Percentiles rank a stretch among this genome's conserved stretches.
These are phyloP conservation scores for Aphanomyces invadans DNA, from an alignment of 352 stramenopile species.

Conservation along the genomic window DNA sequence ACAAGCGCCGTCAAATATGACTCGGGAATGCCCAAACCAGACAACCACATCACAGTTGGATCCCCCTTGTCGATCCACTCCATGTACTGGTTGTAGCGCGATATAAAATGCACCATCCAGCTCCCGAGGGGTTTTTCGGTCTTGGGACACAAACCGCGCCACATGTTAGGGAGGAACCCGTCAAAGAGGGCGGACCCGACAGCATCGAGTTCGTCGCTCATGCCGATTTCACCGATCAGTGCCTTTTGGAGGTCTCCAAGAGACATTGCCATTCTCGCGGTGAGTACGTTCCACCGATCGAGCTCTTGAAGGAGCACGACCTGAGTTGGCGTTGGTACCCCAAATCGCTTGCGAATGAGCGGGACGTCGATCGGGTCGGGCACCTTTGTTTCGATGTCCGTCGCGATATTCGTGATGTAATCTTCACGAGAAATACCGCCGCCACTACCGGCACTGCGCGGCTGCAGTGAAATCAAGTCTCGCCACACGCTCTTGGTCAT, in stretches of 20 bases:
- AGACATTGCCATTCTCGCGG: conserved; percentile 71
- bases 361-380: conserved; percentile 81
- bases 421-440: conserved; percentile 87
- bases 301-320: conserved; percentile 93
- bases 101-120: conserved; percentile 93
- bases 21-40: conserved; percentile 91
- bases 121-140: conserved; percentile 93
- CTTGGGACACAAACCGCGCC: conserved; percentile 83
- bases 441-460: conserved; percentile 63
- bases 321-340: conserved; percentile 79
- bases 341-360: conserved; percentile 75
- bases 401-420: conserved; percentile 84
- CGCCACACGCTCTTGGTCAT: conserved; percentile 92
- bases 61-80: conserved; percentile 86
- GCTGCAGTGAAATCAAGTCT: conserved; percentile 90
- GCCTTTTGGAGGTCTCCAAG: conserved; percentile 88
- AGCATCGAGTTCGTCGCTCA: conserved; percentile 92
- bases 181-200: conserved; percentile 90
- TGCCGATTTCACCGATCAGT: conserved; percentile 91
- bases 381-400: conserved; percentile 89
- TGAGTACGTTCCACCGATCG: conserved; percentile 91
- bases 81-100: conserved; percentile 86
- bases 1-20: conserved; percentile 94
- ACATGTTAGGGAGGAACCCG: conserved; percentile 88
- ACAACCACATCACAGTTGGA: conserved; percentile 90